Percentiles rank a stretch among this genome's conserved stretches.
Evolutionary conservation across 495 filamentous ascomycete species (phyloP).

Genomic region (Neurospora sp.): DNA sequence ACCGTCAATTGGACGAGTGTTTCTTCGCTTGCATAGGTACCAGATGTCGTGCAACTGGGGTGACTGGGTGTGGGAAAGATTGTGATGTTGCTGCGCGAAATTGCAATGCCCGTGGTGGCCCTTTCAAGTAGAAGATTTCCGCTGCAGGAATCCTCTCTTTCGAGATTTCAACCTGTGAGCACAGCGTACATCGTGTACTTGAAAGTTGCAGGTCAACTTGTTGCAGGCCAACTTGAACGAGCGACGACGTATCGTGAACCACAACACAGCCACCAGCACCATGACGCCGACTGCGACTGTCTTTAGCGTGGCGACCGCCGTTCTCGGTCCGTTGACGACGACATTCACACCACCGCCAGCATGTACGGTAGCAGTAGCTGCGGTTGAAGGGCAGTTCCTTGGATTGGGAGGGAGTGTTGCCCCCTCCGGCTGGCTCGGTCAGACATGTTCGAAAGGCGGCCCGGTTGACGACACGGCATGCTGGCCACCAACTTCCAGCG

Average conservation of each 20-base stretch:
- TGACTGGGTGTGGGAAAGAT: background rate
- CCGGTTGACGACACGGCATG: constrained; percentile 19
- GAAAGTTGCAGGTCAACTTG: background rate
- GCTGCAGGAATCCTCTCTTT: background rate
- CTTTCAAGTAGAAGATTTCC: background rate
- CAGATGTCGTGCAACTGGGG: background rate
- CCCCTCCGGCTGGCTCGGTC: constrained; percentile 14
- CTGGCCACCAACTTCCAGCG: constrained; percentile 20
- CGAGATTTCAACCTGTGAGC: background rate
- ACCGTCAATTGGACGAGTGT: background rate
- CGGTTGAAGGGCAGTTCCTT: constrained; percentile 7
- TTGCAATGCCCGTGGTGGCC: background rate
- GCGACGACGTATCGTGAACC: background rate
- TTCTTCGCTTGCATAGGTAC: background rate
- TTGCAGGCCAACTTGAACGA: background rate
- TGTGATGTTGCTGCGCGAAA: background rate
- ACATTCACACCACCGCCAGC: constrained; percentile 24
- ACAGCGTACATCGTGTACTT: background rate
- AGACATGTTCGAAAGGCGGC: constrained; percentile 12
- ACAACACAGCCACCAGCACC: background rate
- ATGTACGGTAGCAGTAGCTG: constrained; percentile 21
- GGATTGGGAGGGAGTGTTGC: constrained; percentile 5
- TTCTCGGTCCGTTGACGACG: constrained; percentile 27
- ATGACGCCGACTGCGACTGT: background rate
- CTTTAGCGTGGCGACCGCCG: constrained; percentile 12